Conservation (phyloP, 345 rosid genomes). For the Dimocarpus longan region DNA sequence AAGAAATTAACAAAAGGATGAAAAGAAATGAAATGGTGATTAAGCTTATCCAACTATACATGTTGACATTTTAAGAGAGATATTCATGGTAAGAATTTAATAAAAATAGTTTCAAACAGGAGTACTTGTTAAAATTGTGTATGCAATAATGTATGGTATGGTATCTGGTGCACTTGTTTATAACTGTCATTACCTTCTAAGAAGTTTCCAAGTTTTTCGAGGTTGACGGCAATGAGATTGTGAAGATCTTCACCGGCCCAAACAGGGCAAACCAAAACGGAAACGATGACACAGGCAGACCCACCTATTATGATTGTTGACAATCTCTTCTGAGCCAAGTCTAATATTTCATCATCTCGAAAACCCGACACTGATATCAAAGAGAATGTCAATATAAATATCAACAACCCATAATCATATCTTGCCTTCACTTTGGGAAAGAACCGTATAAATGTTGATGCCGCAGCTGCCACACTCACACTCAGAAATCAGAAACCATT, state of each 20-base stretch:
- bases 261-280: constrained; percentile 58
- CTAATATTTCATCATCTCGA: constrained; percentile 51
- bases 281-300: constrained; percentile 43
- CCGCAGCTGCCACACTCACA: constrained; percentile 44
- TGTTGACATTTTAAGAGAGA: no score
- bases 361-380: constrained; percentile 74
- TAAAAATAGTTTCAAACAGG: no score
- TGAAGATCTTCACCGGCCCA: constrained; percentile 80
- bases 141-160: no score
- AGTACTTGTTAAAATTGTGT: no score
- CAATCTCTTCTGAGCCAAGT: constrained; percentile 58
- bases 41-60: no score
- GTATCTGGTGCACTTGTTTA: no score
- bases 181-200: constrained; percentile 47
- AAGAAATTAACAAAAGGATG: no score
- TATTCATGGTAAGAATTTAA: no score
- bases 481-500: background rate
- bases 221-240: constrained; percentile 46
- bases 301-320: constrained; percentile 71
- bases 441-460: constrained; percentile 68
- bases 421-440: constrained; percentile 77
- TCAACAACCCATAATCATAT: constrained; percentile 76
- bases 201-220: constrained; percentile 58
- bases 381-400: constrained; percentile 77
- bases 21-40: no score